These are phyloP conservation scores for Kodamaea jinghongensis DNA, from an alignment of 805 yeast species.

Conservation along the genomic window DNA sequence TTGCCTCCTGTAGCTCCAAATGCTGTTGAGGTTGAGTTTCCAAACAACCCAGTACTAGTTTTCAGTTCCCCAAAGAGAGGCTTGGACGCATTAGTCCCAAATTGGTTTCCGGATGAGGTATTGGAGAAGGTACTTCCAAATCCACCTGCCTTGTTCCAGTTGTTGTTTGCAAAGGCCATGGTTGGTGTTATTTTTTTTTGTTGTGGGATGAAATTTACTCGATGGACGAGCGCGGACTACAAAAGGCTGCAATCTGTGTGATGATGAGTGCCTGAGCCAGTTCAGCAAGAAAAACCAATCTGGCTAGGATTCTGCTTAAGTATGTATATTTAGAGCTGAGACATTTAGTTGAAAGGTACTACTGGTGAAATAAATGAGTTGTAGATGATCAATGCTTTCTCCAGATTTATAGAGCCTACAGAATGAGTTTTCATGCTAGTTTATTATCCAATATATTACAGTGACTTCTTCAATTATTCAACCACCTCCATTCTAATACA, in stretches of 20 bases:
- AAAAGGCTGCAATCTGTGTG: no score
- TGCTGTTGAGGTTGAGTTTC: constrained; percentile 13
- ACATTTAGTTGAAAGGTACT: no score
- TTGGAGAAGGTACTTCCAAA: constrained; percentile 4
- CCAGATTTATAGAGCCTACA: constrained; percentile 1
- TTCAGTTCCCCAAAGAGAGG: constrained; percentile 3
- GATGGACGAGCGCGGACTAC: neutral
- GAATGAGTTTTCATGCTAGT: no score
- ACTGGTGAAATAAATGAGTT: no score
- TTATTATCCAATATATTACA: constrained; percentile 2
- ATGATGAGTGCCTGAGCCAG: no score
- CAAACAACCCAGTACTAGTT: constrained; percentile 23
- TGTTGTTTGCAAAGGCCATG: constrained; percentile 3
- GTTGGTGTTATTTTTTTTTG: constrained; percentile 2
- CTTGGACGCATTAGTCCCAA: neutral
- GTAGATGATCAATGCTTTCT: neutral
- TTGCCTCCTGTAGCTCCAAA: constrained; percentile 16
- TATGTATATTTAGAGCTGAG: no score
- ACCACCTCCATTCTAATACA: constrained; percentile 19
- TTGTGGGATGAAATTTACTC: constrained; percentile 5
- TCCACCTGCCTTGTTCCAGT: constrained; percentile 8
- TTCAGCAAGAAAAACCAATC: no score
- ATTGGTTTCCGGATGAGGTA: neutral
- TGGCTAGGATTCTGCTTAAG: no score
- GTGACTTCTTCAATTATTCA: constrained; percentile 2